These are phyloP conservation scores for Prosopis cineraria DNA, from an alignment of 306 rosid genomes.

Conservation along the genomic window DNA sequence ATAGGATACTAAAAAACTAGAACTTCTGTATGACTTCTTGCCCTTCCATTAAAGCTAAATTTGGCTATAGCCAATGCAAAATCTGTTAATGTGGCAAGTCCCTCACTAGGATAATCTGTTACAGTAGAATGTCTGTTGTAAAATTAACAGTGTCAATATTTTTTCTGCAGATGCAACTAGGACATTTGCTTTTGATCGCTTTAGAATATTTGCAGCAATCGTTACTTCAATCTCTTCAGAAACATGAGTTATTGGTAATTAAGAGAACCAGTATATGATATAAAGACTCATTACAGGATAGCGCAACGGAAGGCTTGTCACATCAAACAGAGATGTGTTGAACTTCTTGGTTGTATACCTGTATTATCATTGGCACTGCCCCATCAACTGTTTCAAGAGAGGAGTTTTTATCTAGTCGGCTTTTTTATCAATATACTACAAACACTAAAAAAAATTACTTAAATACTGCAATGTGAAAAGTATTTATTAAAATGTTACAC, in stretches of 20 bases:
- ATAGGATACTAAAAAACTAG: conserved; percentile 74
- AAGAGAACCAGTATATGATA: conserved; percentile 63
- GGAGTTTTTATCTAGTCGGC: conserved; percentile 31
- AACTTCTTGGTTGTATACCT: conserved; percentile 76
- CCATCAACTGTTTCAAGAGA: conserved; percentile 54
- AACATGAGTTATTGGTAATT: conserved; percentile 76
- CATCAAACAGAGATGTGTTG: conserved; percentile 68
- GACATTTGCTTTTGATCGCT: conserved; percentile 87
- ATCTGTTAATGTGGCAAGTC: too few relatives aligned
- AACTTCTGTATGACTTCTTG: too few relatives aligned
- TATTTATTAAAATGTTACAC: too few relatives aligned
- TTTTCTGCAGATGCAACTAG: conserved; percentile 83
- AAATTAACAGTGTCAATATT: conserved; percentile 7
- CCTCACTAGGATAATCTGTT: too few relatives aligned
- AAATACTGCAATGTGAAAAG: too few relatives aligned
- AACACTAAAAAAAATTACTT: too few relatives aligned
- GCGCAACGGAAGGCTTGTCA: conserved; percentile 17
- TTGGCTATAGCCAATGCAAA: conserved; percentile 73
- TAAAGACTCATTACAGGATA: conserved; percentile 19
- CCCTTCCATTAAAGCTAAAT: conserved; percentile 75
- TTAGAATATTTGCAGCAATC: conserved; percentile 71
- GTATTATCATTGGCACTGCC: conserved; percentile 41
- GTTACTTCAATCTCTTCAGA: conserved; percentile 85
- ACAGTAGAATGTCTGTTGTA: conserved; percentile 73
- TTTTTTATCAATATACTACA: too few relatives aligned